Conservation (phyloP, 768 basidiomycete species). For the Xerocomus spinulosus region DNA sequence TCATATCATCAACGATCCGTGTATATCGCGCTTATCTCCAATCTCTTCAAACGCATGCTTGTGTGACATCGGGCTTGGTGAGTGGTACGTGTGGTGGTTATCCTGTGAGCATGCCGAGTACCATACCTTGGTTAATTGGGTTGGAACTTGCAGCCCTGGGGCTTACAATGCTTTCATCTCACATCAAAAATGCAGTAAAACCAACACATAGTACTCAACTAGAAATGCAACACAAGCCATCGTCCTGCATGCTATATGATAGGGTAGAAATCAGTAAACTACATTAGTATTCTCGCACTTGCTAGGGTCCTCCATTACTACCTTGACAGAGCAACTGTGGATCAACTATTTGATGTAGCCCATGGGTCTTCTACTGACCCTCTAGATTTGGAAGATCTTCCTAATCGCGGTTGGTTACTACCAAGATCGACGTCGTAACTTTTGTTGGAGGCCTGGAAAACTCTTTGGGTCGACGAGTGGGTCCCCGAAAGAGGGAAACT, state of each 20-base stretch:
- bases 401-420: conserved; percentile 3
- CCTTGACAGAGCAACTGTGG: not conserved
- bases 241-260: not conserved
- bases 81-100: too few species aligned
- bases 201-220: not conserved
- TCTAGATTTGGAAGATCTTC: conserved; percentile 12
- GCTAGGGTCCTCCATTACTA: not conserved
- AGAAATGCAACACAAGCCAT: not conserved
- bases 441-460: conserved; percentile 4
- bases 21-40: too few species aligned
- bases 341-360: conserved; percentile 10
- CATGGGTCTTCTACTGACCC: conserved; percentile 17
- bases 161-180: too few species aligned
- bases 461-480: conserved; percentile 15
- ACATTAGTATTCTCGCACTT: not conserved
- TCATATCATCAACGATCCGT: too few species aligned
- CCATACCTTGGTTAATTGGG: too few species aligned
- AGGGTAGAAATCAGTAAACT: not conserved
- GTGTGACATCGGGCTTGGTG: too few species aligned
- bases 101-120: too few species aligned
- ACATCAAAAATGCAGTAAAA: not conserved
- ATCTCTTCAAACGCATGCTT: too few species aligned
- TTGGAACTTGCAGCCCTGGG: too few species aligned
- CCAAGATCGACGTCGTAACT: conserved; percentile 7
- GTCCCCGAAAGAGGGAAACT: conserved; percentile 11